Evolutionary conservation across 768 basidiomycete genomes (phyloP).

Genomic region (Tephrocybe sp.): DNA sequence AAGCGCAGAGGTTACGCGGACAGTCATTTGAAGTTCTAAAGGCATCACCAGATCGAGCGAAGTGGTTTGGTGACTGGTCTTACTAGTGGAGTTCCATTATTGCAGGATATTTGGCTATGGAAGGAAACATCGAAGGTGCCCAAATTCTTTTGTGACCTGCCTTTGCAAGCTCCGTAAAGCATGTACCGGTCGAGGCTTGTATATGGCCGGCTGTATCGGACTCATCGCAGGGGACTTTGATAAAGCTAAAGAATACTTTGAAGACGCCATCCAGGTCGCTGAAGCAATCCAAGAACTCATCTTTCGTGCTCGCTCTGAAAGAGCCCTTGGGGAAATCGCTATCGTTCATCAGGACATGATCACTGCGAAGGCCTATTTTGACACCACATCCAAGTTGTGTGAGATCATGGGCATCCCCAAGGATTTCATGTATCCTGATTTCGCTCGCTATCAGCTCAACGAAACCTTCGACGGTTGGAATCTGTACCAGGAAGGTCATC

Average conservation of each 20-base stretch:
- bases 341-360: background rate
- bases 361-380: slow-evolving; percentile 2
- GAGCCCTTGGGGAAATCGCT: slow-evolving; percentile 10
- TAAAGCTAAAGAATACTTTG: background rate
- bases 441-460: background rate
- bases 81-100: background rate
- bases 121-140: background rate
- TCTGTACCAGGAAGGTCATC: slow-evolving; percentile 1
- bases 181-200: background rate
- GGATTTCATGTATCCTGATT: background rate
- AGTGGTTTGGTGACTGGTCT: no score
- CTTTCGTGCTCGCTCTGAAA: background rate
- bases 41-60: background rate
- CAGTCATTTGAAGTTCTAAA: background rate
- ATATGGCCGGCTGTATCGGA: slow-evolving; percentile 3
- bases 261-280: background rate
- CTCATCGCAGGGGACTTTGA: background rate
- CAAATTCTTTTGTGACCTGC: background rate
- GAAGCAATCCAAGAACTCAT: background rate
- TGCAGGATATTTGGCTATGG: slow-evolving; percentile 4
- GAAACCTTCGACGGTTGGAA: slow-evolving; percentile 7
- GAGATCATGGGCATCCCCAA: background rate
- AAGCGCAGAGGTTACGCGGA: background rate
- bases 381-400: background rate
- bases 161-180: background rate